phyloP scores from a whole-genome alignment of 2,329 filamentous ascomycete species.

The Aspergillus sp. region DNA sequence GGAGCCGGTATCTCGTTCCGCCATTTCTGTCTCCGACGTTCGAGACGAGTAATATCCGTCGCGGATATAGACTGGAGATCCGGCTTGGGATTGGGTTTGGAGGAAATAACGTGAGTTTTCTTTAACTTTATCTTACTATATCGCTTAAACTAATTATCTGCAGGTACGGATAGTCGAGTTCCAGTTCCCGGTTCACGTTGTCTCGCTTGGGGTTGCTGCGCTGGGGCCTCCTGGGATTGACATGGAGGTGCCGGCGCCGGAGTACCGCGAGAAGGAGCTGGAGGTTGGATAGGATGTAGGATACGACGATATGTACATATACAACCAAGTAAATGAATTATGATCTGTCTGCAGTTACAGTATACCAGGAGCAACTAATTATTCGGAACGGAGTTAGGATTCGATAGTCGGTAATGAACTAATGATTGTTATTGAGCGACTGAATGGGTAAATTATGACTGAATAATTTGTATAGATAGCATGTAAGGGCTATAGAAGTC shows the following conservation, averaged over 20 bases:
- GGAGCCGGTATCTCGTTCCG: constrained; percentile 9
- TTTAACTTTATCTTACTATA: neutral
- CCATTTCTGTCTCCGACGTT: constrained; percentile 13
- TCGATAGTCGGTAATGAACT: no score
- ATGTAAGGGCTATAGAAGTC: neutral
- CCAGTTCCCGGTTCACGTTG: constrained; percentile 18
- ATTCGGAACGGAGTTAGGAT: no score
- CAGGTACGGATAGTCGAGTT: constrained; percentile 14
- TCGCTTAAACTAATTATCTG: neutral
- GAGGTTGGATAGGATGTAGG: neutral
- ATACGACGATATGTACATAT: neutral
- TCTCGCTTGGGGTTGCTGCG: neutral
- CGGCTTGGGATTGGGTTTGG: constrained; percentile 16
- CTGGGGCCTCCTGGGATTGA: neutral
- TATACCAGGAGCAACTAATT: no score
- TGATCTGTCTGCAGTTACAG: no score
- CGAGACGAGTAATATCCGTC: constrained; percentile 21
- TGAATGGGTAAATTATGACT: neutral
- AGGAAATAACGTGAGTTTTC: constrained; percentile 4
- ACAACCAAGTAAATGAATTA: neutral
- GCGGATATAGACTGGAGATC: constrained; percentile 14
- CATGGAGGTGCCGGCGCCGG: neutral
- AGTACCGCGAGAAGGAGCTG: neutral
- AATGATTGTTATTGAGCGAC: neutral
- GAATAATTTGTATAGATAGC: neutral